Conservation (phyloP, 2,329 filamentous ascomycete species). For the Fusarium agapanthi region DNA sequence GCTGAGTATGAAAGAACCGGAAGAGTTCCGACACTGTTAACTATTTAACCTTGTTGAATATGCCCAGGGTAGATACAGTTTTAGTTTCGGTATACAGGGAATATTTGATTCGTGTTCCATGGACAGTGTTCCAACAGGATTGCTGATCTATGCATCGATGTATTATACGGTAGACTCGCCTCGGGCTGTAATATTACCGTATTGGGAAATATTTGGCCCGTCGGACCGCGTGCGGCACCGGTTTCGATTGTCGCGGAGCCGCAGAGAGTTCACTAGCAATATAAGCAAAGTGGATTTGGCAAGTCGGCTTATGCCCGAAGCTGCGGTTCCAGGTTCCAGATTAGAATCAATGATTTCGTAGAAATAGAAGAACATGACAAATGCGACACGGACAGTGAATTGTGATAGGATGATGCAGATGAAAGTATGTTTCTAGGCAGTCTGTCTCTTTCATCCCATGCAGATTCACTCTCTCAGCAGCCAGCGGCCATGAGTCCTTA, state of each 20-base stretch:
- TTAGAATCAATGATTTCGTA: background rate
- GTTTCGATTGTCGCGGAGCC: background rate
- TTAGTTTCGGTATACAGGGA: background rate
- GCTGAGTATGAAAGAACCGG: background rate
- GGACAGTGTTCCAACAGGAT: background rate
- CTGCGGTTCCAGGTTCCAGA: background rate
- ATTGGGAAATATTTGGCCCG: background rate
- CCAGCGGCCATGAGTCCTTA: background rate
- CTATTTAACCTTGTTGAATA: background rate
- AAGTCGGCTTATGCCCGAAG: background rate
- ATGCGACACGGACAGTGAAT: no score
- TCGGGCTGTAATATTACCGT: background rate
- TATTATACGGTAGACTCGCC: background rate
- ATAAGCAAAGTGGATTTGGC: background rate
- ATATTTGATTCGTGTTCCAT: background rate
- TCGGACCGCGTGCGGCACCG: background rate
- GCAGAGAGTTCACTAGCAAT: background rate
- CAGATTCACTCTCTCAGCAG: background rate
- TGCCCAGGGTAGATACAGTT: background rate
- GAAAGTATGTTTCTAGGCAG: no score
- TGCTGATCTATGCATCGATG: no score
- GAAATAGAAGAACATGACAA: background rate
- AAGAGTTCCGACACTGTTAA: background rate
- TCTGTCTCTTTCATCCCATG: background rate
- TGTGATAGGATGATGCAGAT: no score